Evolutionary conservation across 441 rosid species (phyloP), one percentile per base, ranked within the genome.

Genomic region (Theobroma grandiflorum): DNA sequence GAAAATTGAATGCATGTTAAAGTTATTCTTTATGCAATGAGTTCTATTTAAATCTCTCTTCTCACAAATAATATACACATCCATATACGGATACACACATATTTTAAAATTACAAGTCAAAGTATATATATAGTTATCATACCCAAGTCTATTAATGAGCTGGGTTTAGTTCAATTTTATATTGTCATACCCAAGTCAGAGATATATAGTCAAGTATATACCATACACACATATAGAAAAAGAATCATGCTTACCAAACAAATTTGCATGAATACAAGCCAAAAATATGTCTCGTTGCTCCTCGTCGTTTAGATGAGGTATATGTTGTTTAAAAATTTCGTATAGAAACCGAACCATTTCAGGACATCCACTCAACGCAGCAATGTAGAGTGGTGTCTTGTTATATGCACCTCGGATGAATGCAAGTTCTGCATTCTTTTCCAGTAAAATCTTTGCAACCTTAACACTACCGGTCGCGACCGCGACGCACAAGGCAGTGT

Each of bases 331-430:
- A 52, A 52, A 26, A 2, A 20, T 8, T 59, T 59, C 35, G 20
- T 15, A 52, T 15, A 88, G 85, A 74, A 86, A 88, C 83, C 86
- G 82, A 59, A 80, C 85, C 91, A 88, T 86, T 2, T 88, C 88
- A 18, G 77, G 75, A 64, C 85, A 81, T 38, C 89, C 91, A 18
- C 82, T 81, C 78, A 85, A 55, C 37, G 80, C 89, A 55, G 91
- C 91, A 82, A 88, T 79, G 40, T 78, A 70, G 37, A 86, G 80
- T 15, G 88, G 88, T 38, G 87, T 85, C 50, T 61, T 81, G 74
- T 88, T 85, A 75, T 53, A 78, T 22, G 80, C 70, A 52, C 87
- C 83, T 67, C 89, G 78, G 43, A 85, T 45, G 4, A 72, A 45
- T 0, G 87, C 85, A 82, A 88, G 71, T 6, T 20, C 31, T 47